A percentile compares a stretch with the other conserved stretches of the same genome.
phyloP scores from a whole-genome alignment of 148 eudicot species.

The Rhododendron molle region DNA sequence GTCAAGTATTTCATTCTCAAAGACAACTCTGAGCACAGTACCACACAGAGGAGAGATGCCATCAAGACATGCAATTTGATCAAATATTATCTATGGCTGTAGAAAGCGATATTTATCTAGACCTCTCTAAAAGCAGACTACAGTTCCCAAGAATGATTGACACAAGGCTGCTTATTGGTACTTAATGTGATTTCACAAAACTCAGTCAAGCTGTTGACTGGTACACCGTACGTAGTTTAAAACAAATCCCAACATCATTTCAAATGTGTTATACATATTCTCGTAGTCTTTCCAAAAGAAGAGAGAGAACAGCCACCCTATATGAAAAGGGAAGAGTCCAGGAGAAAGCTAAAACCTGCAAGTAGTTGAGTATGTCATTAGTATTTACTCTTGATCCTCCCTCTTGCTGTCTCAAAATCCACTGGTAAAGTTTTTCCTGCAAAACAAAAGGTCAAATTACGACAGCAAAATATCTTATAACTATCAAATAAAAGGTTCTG shows the following conservation, averaged over 20 bases:
- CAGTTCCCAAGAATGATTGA: not conserved
- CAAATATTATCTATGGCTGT: not conserved
- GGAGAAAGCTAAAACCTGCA: slow-evolving; percentile 50
- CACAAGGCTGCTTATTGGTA: not conserved
- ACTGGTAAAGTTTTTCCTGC: slow-evolving; percentile 86
- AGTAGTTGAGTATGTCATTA: slow-evolving; percentile 52
- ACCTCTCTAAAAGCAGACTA: not conserved
- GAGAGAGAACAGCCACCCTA: not conserved
- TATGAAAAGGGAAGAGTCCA: not conserved
- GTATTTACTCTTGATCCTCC: slow-evolving; percentile 68
- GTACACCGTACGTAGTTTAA: not conserved
- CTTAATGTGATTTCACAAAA: not conserved
- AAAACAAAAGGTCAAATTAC: slow-evolving; percentile 1
- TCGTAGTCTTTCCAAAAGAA: not conserved
- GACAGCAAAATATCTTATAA: not conserved
- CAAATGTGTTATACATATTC: not conserved
- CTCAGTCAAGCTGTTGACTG: not conserved
- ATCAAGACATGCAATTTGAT: not conserved
- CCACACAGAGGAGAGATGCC: not conserved
- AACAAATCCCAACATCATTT: not conserved
- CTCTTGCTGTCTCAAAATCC: slow-evolving; percentile 82
- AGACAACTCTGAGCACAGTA: not conserved
- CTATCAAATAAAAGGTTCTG: not conserved
- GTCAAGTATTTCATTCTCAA: not conserved
- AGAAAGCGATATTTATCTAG: not conserved